Evolutionary conservation across 768 basidiomycete species (phyloP), one percentile per base, ranked within the genome.

Genomic region (Tephrocybe sp.): DNA sequence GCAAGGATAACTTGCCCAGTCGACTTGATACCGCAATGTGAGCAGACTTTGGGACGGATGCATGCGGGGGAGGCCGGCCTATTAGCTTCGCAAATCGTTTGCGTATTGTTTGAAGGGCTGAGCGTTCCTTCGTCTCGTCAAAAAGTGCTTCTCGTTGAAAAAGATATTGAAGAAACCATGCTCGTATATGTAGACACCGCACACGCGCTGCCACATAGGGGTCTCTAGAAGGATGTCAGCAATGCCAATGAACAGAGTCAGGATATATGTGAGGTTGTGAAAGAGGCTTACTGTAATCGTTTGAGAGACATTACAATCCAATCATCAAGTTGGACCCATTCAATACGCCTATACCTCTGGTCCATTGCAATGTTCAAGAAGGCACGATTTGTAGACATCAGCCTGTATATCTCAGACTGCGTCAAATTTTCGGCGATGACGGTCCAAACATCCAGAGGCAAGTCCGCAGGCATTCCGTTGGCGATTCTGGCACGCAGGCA

Each of bases 101-200:
- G 24, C 24, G 36, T 1, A 27, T 18, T 33, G 23, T 18, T 3
- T 7, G 12, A 1, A 41, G 25, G 16, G 18, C 18, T 2, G 30
- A 24, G 2, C 23, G 15, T 6, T 18, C 6, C 13, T 41, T 19
- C 12, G 24, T 24, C 37, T 22, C 38, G 21, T 34, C 30, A 16
- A 49, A 30, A 21, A 59, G 43, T 3, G 42, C 38, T 22, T 61
- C 58, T 25, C 62, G 47, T 30, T 58, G 57, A 12, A 64, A 46
- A 21, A 71, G 62, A 47, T 63, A 64, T 18, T 70, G 63, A 34
- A 74, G 59, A 48, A 73, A 73, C 70, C 73, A 73, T 4, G 69
- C 68, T 0, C 69, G 65, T n/a, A 74, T 61, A 29, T 63, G 61
- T 11, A 73, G 57, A n/a, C 61, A 61, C 25, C 63, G 56, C 15